Conservation (phyloP, 2,329 filamentous ascomycete species). For the Coniochaeta sp. region DNA sequence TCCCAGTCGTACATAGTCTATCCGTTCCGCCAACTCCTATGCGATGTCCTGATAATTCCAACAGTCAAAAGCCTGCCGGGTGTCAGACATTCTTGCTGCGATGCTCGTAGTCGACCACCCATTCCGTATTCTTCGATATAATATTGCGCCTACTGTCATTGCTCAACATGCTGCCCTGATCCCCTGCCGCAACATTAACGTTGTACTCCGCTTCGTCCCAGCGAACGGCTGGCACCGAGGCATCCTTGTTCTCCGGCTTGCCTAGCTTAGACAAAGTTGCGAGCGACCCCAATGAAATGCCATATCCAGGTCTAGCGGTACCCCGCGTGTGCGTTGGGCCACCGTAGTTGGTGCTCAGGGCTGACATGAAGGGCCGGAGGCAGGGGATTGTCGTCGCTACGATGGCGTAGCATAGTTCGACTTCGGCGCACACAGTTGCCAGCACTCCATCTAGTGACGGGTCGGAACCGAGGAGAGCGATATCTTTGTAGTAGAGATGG, state of each 20-base stretch:
- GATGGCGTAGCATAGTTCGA: slow-evolving; percentile 32
- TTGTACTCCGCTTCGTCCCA: slow-evolving; percentile 6
- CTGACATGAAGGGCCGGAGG: slow-evolving; percentile 34
- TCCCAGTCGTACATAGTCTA: too few species aligned
- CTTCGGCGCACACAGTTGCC: slow-evolving; percentile 27
- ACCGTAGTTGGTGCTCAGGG: slow-evolving; percentile 23
- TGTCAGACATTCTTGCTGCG: not conserved
- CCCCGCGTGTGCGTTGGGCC: slow-evolving; percentile 9
- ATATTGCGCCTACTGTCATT: slow-evolving; percentile 8
- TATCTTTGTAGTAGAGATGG: slow-evolving; percentile 27
- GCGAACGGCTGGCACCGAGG: not conserved
- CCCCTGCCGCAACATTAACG: slow-evolving; percentile 1
- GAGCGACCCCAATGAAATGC: not conserved
- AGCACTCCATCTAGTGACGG: slow-evolving; percentile 27
- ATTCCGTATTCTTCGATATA: slow-evolving; percentile 6
- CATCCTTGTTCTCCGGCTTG: not conserved
- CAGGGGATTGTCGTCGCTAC: slow-evolving; percentile 34
- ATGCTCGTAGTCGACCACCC: slow-evolving; percentile 4
- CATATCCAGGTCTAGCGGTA: slow-evolving; percentile 4
- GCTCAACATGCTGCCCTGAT: slow-evolving; percentile 7
- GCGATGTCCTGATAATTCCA: not conserved
- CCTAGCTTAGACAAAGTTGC: not conserved
- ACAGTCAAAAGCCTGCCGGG: not conserved
- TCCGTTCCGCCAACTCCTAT: not conserved
- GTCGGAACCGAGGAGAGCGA: slow-evolving; percentile 22